Conservation (phyloP, 2,329 filamentous ascomycete genomes). For the Bipolaris gigantea region DNA sequence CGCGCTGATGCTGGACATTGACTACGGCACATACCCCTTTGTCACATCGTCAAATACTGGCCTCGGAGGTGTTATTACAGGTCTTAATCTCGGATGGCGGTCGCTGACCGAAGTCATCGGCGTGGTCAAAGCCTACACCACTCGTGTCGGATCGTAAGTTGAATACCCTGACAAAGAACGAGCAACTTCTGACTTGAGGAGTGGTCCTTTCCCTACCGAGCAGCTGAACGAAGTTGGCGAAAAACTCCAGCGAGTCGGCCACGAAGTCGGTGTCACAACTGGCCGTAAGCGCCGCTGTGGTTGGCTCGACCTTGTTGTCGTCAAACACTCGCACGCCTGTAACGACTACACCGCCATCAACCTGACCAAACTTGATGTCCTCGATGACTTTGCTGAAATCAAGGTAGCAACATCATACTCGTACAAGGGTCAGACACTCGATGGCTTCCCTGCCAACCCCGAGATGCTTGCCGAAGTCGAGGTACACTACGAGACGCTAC, state of each 20-base stretch:
- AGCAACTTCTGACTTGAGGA: slow-evolving; percentile 38
- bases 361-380: slow-evolving; percentile 68
- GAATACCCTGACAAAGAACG: background rate
- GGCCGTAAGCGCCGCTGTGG: slow-evolving; percentile 65
- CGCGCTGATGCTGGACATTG: slow-evolving; percentile 69
- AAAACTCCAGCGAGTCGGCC: slow-evolving; percentile 59
- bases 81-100: slow-evolving; percentile 62
- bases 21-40: slow-evolving; percentile 59
- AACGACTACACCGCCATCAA: slow-evolving; percentile 70
- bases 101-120: slow-evolving; percentile 65
- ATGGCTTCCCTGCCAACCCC: slow-evolving; percentile 68
- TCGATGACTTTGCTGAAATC: slow-evolving; percentile 74
- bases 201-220: slow-evolving; percentile 70
- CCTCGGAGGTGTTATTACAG: slow-evolving; percentile 64
- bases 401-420: slow-evolving; percentile 74
- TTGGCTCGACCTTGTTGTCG: slow-evolving; percentile 68
- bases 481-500: slow-evolving; percentile 68
- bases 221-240: slow-evolving; percentile 61
- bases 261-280: slow-evolving; percentile 60
- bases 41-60: slow-evolving; percentile 64
- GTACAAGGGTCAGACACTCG: slow-evolving; percentile 57
- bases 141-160: slow-evolving; percentile 54
- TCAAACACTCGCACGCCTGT: slow-evolving; percentile 66
- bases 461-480: slow-evolving; percentile 60
- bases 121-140: slow-evolving; percentile 70